These are phyloP conservation scores for Plenodomus biglobosus DNA, from an alignment of 2,329 filamentous ascomycete genomes.

Conservation along the genomic window DNA sequence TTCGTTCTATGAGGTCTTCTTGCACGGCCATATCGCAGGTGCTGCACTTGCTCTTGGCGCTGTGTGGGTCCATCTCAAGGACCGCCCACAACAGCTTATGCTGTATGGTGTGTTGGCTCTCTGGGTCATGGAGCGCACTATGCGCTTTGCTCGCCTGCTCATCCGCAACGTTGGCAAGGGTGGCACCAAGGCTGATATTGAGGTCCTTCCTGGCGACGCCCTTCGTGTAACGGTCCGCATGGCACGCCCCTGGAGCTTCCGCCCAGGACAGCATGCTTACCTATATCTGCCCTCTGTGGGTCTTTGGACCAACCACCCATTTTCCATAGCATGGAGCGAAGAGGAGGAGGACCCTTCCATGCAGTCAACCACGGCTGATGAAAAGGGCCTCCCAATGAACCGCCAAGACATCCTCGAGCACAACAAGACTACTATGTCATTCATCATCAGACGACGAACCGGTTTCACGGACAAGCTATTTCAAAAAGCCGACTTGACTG, in stretches of 20 bases:
- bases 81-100: constrained; percentile 59
- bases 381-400: constrained; percentile 53
- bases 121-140: constrained; percentile 66
- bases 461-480: constrained; percentile 85
- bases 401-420: constrained; percentile 55
- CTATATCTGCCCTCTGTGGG: constrained; percentile 74
- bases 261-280: constrained; percentile 76
- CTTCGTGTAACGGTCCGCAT: constrained; percentile 72
- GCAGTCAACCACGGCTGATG: constrained; percentile 30
- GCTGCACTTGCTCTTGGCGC: constrained; percentile 63
- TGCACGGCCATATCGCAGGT: constrained; percentile 68
- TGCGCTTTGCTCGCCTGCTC: constrained; percentile 61
- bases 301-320: constrained; percentile 75
- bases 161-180: constrained; percentile 68
- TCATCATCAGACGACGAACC: constrained; percentile 83
- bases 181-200: constrained; percentile 68
- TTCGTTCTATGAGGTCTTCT: constrained; percentile 78
- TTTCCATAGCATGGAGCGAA: constrained; percentile 77
- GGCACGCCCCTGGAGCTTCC: constrained; percentile 75
- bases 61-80: constrained; percentile 66
- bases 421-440: constrained; percentile 65
- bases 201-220: constrained; percentile 75
- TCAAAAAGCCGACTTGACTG: constrained; percentile 62
- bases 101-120: constrained; percentile 65
- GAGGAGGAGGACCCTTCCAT: constrained; percentile 52